Conservation (phyloP, 192 early-diverging fungal genomes). For the Haplosporangium gracile region DNA sequence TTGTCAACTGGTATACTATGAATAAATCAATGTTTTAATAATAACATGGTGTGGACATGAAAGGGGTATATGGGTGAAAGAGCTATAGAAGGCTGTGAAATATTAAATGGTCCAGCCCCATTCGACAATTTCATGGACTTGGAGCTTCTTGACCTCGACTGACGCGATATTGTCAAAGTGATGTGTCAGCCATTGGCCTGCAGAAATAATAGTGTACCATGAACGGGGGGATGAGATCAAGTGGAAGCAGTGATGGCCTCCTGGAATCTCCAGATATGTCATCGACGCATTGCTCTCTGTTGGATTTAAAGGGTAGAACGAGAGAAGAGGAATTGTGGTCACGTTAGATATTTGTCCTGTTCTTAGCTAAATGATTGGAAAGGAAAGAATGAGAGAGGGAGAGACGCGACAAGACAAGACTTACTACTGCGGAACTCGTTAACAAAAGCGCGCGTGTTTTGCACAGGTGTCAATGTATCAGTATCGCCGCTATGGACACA, state of each 20-base stretch:
- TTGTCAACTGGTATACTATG: neutral
- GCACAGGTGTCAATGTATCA: slow-evolving; percentile 53
- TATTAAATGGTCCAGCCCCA: slow-evolving; percentile 41
- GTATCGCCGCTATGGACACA: slow-evolving; percentile 44
- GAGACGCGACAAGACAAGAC: neutral
- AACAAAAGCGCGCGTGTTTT: slow-evolving; percentile 46
- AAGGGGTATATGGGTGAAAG: neutral
- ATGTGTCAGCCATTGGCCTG: slow-evolving; percentile 51
- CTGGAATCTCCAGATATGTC: slow-evolving; percentile 40
- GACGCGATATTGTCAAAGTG: slow-evolving; percentile 19
- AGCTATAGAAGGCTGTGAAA: neutral
- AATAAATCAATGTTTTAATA: neutral
- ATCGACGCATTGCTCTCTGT: slow-evolving; percentile 24
- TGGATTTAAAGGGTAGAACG: neutral
- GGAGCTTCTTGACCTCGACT: neutral
- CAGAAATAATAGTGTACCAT: slow-evolving; percentile 50
- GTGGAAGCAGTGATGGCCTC: slow-evolving; percentile 59
- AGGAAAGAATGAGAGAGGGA: neutral
- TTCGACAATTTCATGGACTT: slow-evolving; percentile 48
- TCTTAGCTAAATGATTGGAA: neutral
- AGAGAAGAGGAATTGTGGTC: neutral
- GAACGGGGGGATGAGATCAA: slow-evolving; percentile 58
- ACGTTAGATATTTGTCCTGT: neutral
- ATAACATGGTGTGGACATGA: no score
- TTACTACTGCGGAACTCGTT: slow-evolving; percentile 50